These are phyloP conservation scores for Diaporthe ilicicola DNA, from an alignment of 2,329 filamentous ascomycete genomes.

Conservation along the genomic window DNA sequence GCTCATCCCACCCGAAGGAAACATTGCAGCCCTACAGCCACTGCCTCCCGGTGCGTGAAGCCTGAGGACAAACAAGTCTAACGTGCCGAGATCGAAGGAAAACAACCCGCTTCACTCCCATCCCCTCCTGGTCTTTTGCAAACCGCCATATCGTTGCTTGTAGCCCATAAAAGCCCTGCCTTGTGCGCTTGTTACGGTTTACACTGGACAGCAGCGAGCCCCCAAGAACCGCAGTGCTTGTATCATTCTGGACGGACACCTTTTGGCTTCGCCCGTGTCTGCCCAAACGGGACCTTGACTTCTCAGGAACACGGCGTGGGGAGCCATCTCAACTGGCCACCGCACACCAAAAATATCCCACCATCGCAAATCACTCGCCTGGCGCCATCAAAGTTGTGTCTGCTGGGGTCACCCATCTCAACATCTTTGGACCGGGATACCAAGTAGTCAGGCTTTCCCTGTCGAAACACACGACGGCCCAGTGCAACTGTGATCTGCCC, in stretches of 20 bases:
- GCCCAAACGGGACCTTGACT: neutral
- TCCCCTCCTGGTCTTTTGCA: neutral
- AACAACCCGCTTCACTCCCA: neutral
- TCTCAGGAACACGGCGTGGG: conserved; percentile 1
- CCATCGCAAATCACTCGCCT: neutral
- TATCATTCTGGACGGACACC: neutral
- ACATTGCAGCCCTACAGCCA: conserved; percentile 17
- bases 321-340: neutral
- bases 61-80: conserved; percentile 21
- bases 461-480: conserved; percentile 4
- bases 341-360: neutral
- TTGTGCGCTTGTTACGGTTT: conserved; percentile 18
- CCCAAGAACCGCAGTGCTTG: neutral
- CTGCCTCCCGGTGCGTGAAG: conserved; percentile 4
- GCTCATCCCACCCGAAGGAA: neutral
- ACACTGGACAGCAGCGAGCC: neutral
- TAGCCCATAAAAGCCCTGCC: neutral
- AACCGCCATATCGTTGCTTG: neutral
- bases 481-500: conserved; percentile 23
- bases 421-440: conserved; percentile 7
- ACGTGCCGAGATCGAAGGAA: neutral
- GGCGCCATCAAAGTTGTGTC: conserved; percentile 1
- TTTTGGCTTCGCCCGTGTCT: neutral
- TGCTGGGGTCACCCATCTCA: conserved; percentile 1
- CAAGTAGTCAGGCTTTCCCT: conserved; percentile 27